phyloP scores from a whole-genome alignment of 2,329 filamentous ascomycete genomes.

The Pestalotiopsis sp. region DNA sequence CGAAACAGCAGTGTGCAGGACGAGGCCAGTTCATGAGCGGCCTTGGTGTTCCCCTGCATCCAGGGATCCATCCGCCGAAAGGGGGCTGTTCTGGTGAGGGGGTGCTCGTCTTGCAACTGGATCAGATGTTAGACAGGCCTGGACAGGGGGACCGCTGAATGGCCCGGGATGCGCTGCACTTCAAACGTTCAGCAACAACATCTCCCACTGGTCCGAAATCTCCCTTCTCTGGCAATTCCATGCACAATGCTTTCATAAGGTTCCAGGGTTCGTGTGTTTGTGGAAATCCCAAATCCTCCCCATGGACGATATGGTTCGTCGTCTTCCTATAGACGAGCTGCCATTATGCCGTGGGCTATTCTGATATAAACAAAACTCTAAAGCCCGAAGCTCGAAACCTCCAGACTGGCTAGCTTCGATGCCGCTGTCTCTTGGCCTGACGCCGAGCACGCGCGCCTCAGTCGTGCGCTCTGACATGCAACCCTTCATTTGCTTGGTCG shows the following conservation, averaged over 20 bases:
- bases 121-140: slow-evolving; percentile 12
- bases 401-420: not conserved
- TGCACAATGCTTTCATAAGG: slow-evolving; percentile 1
- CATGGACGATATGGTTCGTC: slow-evolving; percentile 3
- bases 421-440: not conserved
- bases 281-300: not conserved
- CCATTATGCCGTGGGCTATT: slow-evolving; percentile 3
- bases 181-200: not conserved
- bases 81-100: slow-evolving; percentile 2
- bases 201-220: not conserved
- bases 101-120: slow-evolving; percentile 13
- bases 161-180: slow-evolving; percentile 1
- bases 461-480: not conserved
- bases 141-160: not conserved
- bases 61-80: slow-evolving; percentile 4
- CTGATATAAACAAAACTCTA: slow-evolving; percentile 13
- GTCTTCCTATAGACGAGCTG: not conserved
- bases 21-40: not conserved
- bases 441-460: not conserved
- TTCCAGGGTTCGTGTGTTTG: not conserved
- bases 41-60: slow-evolving; percentile 12
- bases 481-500: not conserved
- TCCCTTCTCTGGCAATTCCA: not conserved
- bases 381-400: not conserved
- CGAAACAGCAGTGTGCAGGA: slow-evolving; percentile 1